These are phyloP conservation scores for Malassezia obtusa DNA, from an alignment of 1,284 basidiomycete genomes.

Conservation along the genomic window DNA sequence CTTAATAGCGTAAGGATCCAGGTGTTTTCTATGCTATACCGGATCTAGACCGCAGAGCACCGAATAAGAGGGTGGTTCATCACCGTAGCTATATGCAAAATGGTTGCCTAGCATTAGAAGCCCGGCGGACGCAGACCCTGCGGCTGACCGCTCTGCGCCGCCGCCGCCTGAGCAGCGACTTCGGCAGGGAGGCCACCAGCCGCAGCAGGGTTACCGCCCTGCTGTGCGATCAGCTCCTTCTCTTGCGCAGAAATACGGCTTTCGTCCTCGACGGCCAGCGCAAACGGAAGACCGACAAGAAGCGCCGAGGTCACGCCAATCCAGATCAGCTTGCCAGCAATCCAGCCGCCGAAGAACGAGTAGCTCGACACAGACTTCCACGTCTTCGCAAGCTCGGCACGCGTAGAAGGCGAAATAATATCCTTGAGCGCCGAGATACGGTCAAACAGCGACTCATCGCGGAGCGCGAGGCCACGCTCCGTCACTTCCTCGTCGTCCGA, in stretches of 20 bases:
- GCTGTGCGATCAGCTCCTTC: conserved; percentile 84
- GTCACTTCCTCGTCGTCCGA: conserved; percentile 31
- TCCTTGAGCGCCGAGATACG: conserved; percentile 83
- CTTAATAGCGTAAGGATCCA: too few relatives aligned
- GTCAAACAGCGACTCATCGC: conserved; percentile 69
- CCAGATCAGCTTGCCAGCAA: conserved; percentile 83
- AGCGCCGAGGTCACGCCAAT: conserved; percentile 85
- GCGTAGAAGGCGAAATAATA: conserved; percentile 82
- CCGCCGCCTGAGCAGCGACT: conserved; percentile 9
- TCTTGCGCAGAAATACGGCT: conserved; percentile 87
- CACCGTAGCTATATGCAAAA: too few relatives aligned
- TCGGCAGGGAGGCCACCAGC: neutral
- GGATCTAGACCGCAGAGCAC: neutral
- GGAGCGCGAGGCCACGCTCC: conserved; percentile 31
- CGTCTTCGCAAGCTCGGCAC: conserved; percentile 62
- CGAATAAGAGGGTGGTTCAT: neutral
- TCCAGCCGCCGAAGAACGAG: conserved; percentile 57
- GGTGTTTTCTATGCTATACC: neutral
- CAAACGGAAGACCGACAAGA: conserved; percentile 82
- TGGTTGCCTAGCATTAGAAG: conserved; percentile 33
- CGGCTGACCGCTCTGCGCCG: conserved; percentile 19
- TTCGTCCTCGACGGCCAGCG: conserved; percentile 88
- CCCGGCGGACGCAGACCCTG: conserved; percentile 37
- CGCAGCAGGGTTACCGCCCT: conserved; percentile 69
- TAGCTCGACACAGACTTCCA: conserved; percentile 58